phyloP scores from a whole-genome alignment of 441 rosid species.

The Erodium moschatum region DNA sequence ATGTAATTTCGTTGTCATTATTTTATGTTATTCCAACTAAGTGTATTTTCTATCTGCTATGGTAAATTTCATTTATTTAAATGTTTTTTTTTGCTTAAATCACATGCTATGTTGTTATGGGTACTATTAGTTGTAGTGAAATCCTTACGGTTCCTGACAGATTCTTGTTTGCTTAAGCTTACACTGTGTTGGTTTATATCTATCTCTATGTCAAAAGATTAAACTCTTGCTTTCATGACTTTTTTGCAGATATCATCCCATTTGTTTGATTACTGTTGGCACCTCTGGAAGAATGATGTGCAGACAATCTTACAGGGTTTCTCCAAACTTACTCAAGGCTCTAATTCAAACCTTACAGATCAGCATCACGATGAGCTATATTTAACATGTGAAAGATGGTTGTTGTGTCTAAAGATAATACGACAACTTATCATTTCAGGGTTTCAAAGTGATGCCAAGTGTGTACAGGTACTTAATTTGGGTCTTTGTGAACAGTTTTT shows the following conservation, averaged over 20 bases:
- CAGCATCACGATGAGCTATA: constrained; percentile 73
- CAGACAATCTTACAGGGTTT: constrained; percentile 75
- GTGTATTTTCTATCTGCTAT: not conserved
- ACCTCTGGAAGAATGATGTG: constrained; percentile 93
- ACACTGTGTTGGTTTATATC: no score
- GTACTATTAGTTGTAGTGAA: not conserved
- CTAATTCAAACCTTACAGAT: constrained; percentile 43
- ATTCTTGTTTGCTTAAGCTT: not conserved
- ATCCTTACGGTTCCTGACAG: not conserved
- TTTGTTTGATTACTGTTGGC: constrained; percentile 85
- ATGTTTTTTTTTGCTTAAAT: not conserved
- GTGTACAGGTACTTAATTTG: constrained; percentile 50
- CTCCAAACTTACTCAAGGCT: constrained; percentile 46
- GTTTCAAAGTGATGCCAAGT: constrained; percentile 77
- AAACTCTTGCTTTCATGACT: constrained; percentile 5
- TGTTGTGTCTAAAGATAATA: constrained; percentile 76
- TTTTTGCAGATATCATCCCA: constrained; percentile 81
- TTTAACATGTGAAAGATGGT: constrained; percentile 88
- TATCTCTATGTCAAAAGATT: not conserved
- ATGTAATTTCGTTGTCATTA: constrained; percentile 14
- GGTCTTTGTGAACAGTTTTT: constrained; percentile 16
- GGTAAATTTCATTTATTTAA: not conserved
- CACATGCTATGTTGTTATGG: not conserved
- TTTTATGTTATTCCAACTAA: not conserved
- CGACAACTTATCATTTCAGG: constrained; percentile 80